Base-by-base conservation (phyloP, 495 filamentous ascomycete genomes). In the Astrothelium macrocarpum region DNA sequence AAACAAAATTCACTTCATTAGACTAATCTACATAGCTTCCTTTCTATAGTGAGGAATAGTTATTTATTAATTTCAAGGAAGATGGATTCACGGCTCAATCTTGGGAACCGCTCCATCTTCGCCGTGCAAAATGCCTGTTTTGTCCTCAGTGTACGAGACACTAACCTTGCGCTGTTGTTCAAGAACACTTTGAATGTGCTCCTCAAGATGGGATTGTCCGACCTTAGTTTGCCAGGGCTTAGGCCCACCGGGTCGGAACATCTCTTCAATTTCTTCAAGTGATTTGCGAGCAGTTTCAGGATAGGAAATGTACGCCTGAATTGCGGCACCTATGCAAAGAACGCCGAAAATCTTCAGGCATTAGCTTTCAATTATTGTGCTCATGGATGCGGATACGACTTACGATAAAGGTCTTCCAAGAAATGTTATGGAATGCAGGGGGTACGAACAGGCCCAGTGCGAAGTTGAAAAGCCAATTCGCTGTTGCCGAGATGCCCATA, bases 391-490 rank as follows among this genome's bases (percentile, higher is more conserved):
- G 12, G 1, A 56, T 2, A 26, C 26, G 10, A 56, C 49, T 56
- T 29, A 56, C 59, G 66, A 90, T 86, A 64, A 89, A 90, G 0
- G 82, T 78, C 72, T 85, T 86, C 80, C 86, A 90, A 43, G 79
- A 78, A 67, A 90, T 90, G 72, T 88, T 89, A 63, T 80, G 75
- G 72, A 91, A 88, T 0, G 81, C 85, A 0, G 87, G 85, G 1
- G 87, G 85, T 3, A 87, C 81, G 71, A 90, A 90, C 69, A 87
- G 79, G 3, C 84, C 86, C 2, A 90, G 73, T 0, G 86, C 87
- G 67, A 89, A 89, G 77, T 89, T 89, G 79, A 89, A 90, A 18
- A 88, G 78, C 87, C 87, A 89, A 74, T 91, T 90, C 2, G 82
- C 82, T 28, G 85, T 78, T 0, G 86, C 82, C 0, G 86, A 82